A percentile compares a stretch with the other conserved stretches of the same genome.
Evolutionary conservation across 2,329 filamentous ascomycete species (phyloP).

Genomic region (Phaeosphaeria sp.): DNA sequence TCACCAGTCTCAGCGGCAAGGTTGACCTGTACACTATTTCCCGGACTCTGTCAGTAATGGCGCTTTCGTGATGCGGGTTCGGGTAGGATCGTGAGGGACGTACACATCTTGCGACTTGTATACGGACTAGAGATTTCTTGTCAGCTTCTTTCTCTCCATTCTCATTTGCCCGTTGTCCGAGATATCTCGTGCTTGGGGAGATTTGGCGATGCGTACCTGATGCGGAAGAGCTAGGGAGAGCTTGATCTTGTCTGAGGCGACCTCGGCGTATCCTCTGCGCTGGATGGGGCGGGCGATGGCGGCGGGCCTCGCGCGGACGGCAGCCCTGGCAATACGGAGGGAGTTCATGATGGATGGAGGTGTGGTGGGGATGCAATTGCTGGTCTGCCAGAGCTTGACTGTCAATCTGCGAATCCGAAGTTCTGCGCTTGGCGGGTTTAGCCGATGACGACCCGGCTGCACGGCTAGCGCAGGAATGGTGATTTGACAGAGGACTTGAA

Average conservation of each 20-base stretch:
- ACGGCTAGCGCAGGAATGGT: conserved; percentile 7
- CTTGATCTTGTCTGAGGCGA: conserved; percentile 76
- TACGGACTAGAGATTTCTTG: conserved; percentile 60
- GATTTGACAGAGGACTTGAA: background rate
- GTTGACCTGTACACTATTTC: conserved; percentile 90
- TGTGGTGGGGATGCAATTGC: conserved; percentile 49
- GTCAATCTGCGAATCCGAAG: conserved; percentile 36
- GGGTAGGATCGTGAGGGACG: conserved; percentile 49
- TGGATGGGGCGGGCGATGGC: conserved; percentile 77
- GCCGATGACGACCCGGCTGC: conserved; percentile 16
- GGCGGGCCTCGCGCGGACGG: conserved; percentile 79
- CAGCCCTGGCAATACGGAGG: conserved; percentile 88
- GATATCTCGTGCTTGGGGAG: conserved; percentile 3
- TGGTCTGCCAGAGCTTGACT: conserved; percentile 38
- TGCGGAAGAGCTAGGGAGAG: conserved; percentile 97
- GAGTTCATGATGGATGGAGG: conserved; percentile 76
- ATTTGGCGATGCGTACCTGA: conserved; percentile 73
- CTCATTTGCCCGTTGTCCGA: background rate
- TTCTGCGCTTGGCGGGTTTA: conserved; percentile 33
- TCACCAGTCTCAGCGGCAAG: conserved; percentile 97
- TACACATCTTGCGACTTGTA: conserved; percentile 77
- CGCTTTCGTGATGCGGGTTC: conserved; percentile 26
- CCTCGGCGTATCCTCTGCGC: conserved; percentile 83
- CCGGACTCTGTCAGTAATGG: conserved; percentile 38
- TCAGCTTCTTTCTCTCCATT: conserved; percentile 27